phyloP scores from a whole-genome alignment of 768 basidiomycete species.

The Suillus placidus region DNA sequence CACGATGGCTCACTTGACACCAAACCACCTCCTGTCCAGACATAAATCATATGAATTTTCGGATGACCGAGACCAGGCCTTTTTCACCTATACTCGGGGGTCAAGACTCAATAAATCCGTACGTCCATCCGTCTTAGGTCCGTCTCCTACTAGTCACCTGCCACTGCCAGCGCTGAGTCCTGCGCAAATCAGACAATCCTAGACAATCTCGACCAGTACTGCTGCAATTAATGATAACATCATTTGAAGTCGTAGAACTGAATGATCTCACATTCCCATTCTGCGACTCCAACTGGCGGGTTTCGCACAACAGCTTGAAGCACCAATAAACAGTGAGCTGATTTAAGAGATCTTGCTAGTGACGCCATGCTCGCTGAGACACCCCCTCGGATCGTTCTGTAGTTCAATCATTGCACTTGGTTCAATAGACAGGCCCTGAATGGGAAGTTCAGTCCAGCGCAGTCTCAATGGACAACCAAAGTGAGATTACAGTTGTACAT shows the following conservation, averaged over 20 bases:
- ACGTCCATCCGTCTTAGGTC: too few relatives aligned
- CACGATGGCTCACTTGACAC: too few relatives aligned
- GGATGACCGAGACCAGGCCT: too few relatives aligned
- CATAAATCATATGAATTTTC: too few relatives aligned
- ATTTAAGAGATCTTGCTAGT: background rate
- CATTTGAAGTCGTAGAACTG: background rate
- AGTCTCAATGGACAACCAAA: background rate
- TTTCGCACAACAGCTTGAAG: background rate
- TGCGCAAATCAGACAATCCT: too few relatives aligned
- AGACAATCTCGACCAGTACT: background rate
- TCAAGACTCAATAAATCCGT: too few relatives aligned
- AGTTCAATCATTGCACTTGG: background rate
- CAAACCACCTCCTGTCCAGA: too few relatives aligned
- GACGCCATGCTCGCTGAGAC: background rate
- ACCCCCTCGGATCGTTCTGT: background rate
- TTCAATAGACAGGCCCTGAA: background rate
- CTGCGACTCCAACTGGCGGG: background rate
- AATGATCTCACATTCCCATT: background rate
- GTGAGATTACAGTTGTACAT: background rate
- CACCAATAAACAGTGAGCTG: background rate
- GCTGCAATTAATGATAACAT: background rate
- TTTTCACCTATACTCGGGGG: too few relatives aligned
- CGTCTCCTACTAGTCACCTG: too few relatives aligned
- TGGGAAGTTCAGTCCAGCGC: background rate
- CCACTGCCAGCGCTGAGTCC: too few relatives aligned